These are phyloP conservation scores for Colletotrichum lupini DNA, from an alignment of 2,329 filamentous ascomycete species.

Conservation along the genomic window DNA sequence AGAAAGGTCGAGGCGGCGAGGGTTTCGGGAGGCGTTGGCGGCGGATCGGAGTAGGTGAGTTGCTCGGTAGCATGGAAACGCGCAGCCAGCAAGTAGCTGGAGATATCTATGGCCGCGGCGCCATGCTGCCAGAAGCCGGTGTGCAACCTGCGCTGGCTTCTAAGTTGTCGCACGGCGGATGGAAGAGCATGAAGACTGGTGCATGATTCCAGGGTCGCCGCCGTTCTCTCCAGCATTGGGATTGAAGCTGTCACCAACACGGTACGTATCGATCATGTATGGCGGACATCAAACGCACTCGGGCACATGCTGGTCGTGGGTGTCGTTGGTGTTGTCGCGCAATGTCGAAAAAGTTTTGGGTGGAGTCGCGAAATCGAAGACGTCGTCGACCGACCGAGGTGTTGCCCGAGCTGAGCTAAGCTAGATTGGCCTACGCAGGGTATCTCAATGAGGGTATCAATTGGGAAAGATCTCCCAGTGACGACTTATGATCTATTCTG, in stretches of 20 bases:
- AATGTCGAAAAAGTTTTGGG: conserved; percentile 19
- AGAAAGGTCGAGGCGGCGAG: conserved; percentile 60
- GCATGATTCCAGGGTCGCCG: conserved; percentile 66
- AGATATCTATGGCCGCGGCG: conserved; percentile 60
- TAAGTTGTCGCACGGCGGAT: conserved; percentile 46
- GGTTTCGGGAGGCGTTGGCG: conserved; percentile 41
- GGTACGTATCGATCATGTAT: conserved; percentile 21
- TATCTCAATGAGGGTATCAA: neutral
- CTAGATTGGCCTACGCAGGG: neutral
- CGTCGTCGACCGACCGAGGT: conserved; percentile 12
- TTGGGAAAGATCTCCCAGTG: no score
- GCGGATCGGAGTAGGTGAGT: conserved; percentile 36
- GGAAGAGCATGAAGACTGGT: conserved; percentile 64
- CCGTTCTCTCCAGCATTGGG: conserved; percentile 69
- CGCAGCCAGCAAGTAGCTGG: conserved; percentile 47
- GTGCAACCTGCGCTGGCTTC: conserved; percentile 56
- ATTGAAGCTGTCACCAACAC: conserved; percentile 22
- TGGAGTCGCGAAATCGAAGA: conserved; percentile 28
- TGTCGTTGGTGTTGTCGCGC: conserved; percentile 15
- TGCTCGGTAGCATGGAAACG: conserved; percentile 38
- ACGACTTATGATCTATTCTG: neutral
- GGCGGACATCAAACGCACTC: neutral
- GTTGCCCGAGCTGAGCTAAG: neutral
- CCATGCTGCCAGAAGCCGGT: conserved; percentile 67
- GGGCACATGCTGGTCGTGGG: conserved; percentile 17